A percentile compares a stretch with the other conserved stretches of the same genome.
Conservation (phyloP, 345 rosid genomes). For the Heritiera fomes region DNA sequence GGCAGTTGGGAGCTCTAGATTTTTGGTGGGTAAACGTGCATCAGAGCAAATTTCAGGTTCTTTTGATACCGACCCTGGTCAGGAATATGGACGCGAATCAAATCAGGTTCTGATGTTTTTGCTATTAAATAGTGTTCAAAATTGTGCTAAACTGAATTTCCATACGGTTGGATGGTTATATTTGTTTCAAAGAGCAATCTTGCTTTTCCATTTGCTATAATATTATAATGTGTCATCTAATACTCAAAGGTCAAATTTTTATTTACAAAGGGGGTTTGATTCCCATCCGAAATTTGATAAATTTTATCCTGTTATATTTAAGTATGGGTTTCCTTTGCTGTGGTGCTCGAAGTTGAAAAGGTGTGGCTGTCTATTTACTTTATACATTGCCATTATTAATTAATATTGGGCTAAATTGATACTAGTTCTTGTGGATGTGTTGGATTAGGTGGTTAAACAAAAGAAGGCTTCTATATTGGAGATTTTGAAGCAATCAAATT, state of each 20-base stretch:
- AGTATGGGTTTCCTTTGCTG: background rate
- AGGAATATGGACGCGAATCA: slow-evolving; percentile 33
- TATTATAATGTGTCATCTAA: background rate
- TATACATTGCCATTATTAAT: background rate
- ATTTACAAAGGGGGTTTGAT: background rate
- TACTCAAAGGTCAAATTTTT: slow-evolving; percentile 15
- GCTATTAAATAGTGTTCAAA: background rate
- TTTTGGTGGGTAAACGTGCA: slow-evolving; percentile 39
- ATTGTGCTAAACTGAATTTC: background rate
- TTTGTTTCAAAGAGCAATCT: background rate
- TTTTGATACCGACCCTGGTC: slow-evolving; percentile 33
- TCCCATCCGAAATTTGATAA: slow-evolving; percentile 7
- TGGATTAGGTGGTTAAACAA: slow-evolving; percentile 37
- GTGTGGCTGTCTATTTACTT: background rate
- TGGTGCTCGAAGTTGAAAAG: background rate
- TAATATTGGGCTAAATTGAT: background rate
- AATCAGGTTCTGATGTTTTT: slow-evolving; percentile 17
- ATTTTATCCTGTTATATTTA: background rate
- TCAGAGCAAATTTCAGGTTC: slow-evolving; percentile 45
- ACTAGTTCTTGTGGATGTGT: slow-evolving; percentile 9
- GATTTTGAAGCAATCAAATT: slow-evolving; percentile 72
- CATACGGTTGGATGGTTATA: background rate
- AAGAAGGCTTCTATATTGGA: slow-evolving; percentile 45
- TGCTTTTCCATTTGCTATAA: background rate
- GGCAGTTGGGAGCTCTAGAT: slow-evolving; percentile 37